These are phyloP conservation scores for Boletus reticuloceps DNA, from an alignment of 768 basidiomycete species.

Conservation along the genomic window DNA sequence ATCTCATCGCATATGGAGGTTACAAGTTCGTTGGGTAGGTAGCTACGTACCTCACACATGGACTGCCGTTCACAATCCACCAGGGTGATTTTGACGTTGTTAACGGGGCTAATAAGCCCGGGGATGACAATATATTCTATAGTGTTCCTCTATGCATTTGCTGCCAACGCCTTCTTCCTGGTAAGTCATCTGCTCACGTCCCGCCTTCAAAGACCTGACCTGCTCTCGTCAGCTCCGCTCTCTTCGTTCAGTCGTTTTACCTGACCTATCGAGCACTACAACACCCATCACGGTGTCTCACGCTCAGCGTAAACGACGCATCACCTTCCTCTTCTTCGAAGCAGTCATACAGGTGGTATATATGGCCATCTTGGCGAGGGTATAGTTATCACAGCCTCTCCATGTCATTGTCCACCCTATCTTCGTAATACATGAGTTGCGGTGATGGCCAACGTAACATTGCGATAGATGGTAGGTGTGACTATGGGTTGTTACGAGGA, in stretches of 20 bases:
- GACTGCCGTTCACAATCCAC: not conserved
- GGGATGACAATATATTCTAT: slow-evolving; percentile 61
- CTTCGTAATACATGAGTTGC: slow-evolving; percentile 3
- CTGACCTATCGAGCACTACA: slow-evolving; percentile 56
- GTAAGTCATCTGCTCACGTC: slow-evolving; percentile 42
- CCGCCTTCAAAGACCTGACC: not conserved
- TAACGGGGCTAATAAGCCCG: slow-evolving; percentile 64
- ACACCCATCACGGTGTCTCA: slow-evolving; percentile 63
- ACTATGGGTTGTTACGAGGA: no score
- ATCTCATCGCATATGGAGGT: slow-evolving; percentile 89
- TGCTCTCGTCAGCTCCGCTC: slow-evolving; percentile 77
- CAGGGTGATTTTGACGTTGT: slow-evolving; percentile 83
- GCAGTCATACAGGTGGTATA: slow-evolving; percentile 81
- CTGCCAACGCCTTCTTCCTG: slow-evolving; percentile 92
- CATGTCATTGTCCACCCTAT: not conserved
- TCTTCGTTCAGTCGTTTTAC: slow-evolving; percentile 85
- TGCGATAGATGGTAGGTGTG: no score
- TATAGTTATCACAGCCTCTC: slow-evolving; percentile 22
- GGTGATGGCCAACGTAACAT: not conserved
- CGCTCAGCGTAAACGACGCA: slow-evolving; percentile 76
- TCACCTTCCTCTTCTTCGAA: slow-evolving; percentile 86
- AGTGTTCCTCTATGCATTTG: slow-evolving; percentile 82
- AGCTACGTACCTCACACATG: not conserved
- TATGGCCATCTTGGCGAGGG: slow-evolving; percentile 80
- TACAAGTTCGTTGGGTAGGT: slow-evolving; percentile 96